Evolutionary conservation across 1,284 basidiomycete genomes (phyloP).

Genomic region (Malassezia caprae): DNA sequence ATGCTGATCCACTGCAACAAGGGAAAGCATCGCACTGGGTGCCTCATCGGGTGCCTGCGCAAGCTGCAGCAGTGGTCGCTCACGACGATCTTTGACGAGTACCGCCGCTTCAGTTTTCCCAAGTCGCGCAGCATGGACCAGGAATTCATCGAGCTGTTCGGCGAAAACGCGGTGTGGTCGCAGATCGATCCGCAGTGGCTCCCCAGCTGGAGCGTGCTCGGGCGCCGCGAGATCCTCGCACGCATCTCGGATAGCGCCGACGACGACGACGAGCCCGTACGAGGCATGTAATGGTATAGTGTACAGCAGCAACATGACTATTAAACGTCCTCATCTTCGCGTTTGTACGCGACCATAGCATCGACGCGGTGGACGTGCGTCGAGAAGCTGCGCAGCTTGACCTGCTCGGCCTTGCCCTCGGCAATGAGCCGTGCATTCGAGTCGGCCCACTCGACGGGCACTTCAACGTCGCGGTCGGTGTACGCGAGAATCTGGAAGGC

Average conservation of each 20-base stretch:
- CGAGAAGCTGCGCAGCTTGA: conserved; percentile 54
- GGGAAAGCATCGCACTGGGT: conserved; percentile 56
- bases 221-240: neutral
- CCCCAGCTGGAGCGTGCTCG: conserved; percentile 22
- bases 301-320: conserved; percentile 3
- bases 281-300: conserved; percentile 16
- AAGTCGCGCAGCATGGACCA: conserved; percentile 54
- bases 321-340: conserved; percentile 46
- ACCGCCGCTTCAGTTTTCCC: conserved; percentile 52
- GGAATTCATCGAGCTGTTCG: conserved; percentile 54
- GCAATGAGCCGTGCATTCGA: conserved; percentile 90
- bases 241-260: neutral
- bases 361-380: conserved; percentile 50
- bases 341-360: conserved; percentile 49
- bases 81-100: conserved; percentile 55
- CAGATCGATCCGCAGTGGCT: conserved; percentile 16
- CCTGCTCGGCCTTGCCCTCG: conserved; percentile 88
- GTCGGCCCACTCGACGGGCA: conserved; percentile 85
- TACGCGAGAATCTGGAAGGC: conserved; percentile 87
- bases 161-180: conserved; percentile 22
- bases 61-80: conserved; percentile 54
- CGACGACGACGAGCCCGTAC: conserved; percentile 2
- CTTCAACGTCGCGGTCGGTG: conserved; percentile 59
- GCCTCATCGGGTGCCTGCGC: conserved; percentile 54
- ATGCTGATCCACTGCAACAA: conserved; percentile 57